These are phyloP conservation scores for Diaporthe ilicicola DNA, from an alignment of 2,329 filamentous ascomycete genomes.

Conservation along the genomic window DNA sequence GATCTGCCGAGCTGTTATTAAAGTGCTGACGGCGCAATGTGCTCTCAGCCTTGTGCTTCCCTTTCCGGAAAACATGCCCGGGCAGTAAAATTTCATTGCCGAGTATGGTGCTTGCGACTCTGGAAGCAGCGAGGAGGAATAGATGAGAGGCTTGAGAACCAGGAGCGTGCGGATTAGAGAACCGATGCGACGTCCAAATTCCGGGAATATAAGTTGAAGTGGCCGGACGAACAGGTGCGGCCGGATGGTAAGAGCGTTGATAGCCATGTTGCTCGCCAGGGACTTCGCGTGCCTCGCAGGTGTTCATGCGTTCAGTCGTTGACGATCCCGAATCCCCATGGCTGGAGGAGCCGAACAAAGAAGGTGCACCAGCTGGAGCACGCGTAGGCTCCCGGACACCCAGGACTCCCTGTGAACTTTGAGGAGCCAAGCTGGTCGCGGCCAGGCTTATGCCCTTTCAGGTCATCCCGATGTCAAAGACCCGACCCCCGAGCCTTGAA, in stretches of 20 bases:
- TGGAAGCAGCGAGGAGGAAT: neutral
- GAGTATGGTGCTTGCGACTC: neutral
- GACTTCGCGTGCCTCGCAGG: slow-evolving; percentile 2
- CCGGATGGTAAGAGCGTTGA: neutral
- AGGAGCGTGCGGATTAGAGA: slow-evolving; percentile 9
- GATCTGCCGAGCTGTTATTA: neutral
- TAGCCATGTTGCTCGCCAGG: slow-evolving; percentile 12
- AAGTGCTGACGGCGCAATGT: slow-evolving; percentile 7
- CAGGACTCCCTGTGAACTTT: neutral
- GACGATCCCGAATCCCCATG: slow-evolving; percentile 1
- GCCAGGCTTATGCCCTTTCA: neutral
- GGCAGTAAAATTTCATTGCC: slow-evolving; percentile 3
- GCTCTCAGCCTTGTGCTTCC: slow-evolving; percentile 19
- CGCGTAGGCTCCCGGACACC: neutral
- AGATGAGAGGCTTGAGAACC: neutral
- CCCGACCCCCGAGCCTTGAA: neutral
- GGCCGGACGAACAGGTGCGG: slow-evolving; percentile 9
- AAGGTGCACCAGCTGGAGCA: slow-evolving; percentile 2
- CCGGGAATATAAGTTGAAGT: neutral
- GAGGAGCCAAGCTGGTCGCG: neutral
- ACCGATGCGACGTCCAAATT: slow-evolving; percentile 16
- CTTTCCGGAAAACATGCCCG: slow-evolving; percentile 15
- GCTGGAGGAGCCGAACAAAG: neutral
- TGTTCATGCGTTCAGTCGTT: neutral
- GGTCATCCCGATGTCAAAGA: neutral